Evolutionary conservation across 495 filamentous ascomycete genomes (phyloP).

Genomic region (Oleoguttula mirabilis): DNA sequence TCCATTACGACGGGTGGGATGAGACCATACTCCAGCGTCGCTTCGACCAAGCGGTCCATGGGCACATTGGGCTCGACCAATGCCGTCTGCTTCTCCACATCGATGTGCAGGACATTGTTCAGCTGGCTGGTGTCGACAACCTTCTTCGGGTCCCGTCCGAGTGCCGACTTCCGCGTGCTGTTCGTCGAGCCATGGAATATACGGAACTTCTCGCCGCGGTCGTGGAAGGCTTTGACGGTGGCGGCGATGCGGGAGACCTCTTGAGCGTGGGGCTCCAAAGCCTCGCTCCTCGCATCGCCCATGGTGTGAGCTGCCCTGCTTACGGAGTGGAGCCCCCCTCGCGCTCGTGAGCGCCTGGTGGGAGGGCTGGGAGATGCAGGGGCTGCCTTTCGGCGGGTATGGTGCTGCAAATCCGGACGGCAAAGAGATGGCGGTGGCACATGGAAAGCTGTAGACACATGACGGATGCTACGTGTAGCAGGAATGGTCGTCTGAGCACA

Average conservation of each 20-base stretch:
- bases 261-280: background rate
- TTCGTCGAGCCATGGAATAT: slow-evolving; percentile 25
- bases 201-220: slow-evolving; percentile 14
- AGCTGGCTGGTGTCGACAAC: slow-evolving; percentile 43
- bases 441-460: no score
- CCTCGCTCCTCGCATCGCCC: no score
- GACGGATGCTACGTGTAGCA: no score
- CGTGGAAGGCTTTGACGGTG: slow-evolving; percentile 2
- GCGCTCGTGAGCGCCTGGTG: no score
- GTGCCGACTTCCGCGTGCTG: slow-evolving; percentile 14
- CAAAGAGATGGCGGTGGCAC: no score
- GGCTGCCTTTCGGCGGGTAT: no score
- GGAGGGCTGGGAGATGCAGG: no score
- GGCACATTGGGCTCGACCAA: slow-evolving; percentile 55
- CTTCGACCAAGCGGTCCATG: slow-evolving; percentile 48
- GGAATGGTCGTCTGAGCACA: no score
- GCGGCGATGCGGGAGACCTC: slow-evolving; percentile 15
- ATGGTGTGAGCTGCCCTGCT: no score
- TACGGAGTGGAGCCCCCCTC: no score
- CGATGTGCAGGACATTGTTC: slow-evolving; percentile 29
- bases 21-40: slow-evolving; percentile 41
- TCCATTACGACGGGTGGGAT: slow-evolving; percentile 50
- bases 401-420: no score
- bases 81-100: slow-evolving; percentile 24
- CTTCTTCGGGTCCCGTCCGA: slow-evolving; percentile 32